Conservation (phyloP, 768 basidiomycete genomes). For the Trametes villosa region DNA sequence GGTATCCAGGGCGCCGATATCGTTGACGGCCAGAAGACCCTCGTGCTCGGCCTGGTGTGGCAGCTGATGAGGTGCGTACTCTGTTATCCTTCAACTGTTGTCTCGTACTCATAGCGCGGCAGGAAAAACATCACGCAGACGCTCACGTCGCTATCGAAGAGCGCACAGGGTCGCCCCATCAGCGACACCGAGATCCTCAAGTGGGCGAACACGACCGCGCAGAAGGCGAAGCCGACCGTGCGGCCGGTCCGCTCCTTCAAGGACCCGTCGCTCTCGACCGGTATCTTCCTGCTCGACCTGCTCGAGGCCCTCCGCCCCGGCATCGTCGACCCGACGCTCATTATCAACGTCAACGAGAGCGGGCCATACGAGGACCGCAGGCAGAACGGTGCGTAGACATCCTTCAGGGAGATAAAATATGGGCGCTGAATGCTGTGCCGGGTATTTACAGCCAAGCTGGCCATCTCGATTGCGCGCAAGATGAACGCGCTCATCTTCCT, state of each 20-base stretch:
- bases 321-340: constrained; percentile 88
- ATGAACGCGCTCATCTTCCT: constrained; percentile 96
- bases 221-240: constrained; percentile 62
- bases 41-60: constrained; percentile 97
- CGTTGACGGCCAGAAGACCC: constrained; percentile 88
- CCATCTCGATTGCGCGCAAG: constrained; percentile 98
- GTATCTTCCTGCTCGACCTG: constrained; percentile 91
- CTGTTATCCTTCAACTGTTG: not conserved
- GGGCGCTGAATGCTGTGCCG: too few relatives aligned
- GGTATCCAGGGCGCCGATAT: constrained; percentile 99
- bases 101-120: not conserved
- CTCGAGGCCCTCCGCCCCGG: constrained; percentile 91
- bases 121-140: constrained; percentile 93
- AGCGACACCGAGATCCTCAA: constrained; percentile 92
- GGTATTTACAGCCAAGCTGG: constrained; percentile 85
- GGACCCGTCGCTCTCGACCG: constrained; percentile 87
- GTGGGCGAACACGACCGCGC: constrained; percentile 93
- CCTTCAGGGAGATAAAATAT: too few relatives aligned
- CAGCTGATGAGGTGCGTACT: constrained; percentile 92
- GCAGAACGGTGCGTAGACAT: constrained; percentile 75
- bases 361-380: constrained; percentile 86
- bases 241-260: constrained; percentile 89
- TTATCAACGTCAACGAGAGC: constrained; percentile 60
- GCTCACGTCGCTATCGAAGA: constrained; percentile 71
- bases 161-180: constrained; percentile 76